phyloP scores from a whole-genome alignment of 2,329 filamentous ascomycete species.

The Fusarium redolens region DNA sequence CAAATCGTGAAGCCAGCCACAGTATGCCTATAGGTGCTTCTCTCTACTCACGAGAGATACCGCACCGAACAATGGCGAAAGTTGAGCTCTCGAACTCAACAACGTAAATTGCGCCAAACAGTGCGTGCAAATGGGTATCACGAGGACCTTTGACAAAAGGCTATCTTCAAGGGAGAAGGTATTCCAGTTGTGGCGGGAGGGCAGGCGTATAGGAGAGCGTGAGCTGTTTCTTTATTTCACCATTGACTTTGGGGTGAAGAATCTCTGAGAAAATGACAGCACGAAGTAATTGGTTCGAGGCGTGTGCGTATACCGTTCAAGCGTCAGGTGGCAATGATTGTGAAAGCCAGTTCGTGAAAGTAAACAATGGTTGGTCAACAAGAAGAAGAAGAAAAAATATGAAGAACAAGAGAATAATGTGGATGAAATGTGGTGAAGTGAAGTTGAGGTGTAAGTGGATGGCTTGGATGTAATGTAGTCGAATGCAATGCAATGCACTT shows the following conservation, averaged over 20 bases:
- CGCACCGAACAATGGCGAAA: not conserved
- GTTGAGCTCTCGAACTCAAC: not conserved
- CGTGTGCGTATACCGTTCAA: not conserved
- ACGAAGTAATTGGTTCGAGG: not conserved
- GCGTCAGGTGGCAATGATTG: not conserved
- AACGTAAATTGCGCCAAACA: not conserved
- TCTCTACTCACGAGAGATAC: not conserved
- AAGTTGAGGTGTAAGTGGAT: conserved; percentile 20
- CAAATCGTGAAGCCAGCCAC: not conserved
- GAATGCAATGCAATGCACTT: conserved; percentile 1
- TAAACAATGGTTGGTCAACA: not conserved
- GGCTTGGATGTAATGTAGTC: conserved; percentile 16
- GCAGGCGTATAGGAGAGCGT: not conserved
- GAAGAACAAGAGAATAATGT: conserved; percentile 1
- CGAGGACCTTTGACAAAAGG: not conserved
- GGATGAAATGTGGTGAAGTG: conserved; percentile 14
- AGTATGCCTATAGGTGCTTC: no score
- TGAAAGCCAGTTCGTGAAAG: not conserved
- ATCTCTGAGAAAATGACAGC: not conserved
- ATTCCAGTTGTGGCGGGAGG: not conserved
- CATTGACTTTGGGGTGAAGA: not conserved
- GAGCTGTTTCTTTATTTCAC: not conserved
- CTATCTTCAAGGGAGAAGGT: not conserved
- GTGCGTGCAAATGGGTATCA: not conserved
- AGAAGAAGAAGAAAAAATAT: not conserved